phyloP scores from a whole-genome alignment of 805 yeast species.

The Monosporozyma aerobia region DNA sequence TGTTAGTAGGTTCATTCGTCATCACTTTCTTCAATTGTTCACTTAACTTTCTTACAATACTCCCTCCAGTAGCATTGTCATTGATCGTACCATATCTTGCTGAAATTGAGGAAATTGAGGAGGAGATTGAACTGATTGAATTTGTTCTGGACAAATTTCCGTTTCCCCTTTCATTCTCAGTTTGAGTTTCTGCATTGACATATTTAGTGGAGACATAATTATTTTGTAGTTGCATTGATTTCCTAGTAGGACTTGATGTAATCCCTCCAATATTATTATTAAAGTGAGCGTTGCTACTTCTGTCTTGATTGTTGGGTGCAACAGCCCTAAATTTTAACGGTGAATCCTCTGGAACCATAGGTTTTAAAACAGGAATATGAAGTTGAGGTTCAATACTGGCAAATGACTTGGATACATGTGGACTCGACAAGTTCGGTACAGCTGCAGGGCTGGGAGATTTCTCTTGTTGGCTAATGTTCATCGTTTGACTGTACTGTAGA shows the following conservation, averaged over 20 bases:
- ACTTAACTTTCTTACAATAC: conserved; percentile 12
- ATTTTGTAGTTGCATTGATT: background rate
- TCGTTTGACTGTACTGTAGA: background rate
- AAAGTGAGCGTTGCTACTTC: background rate
- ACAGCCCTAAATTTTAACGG: background rate
- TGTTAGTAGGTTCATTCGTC: conserved; percentile 14
- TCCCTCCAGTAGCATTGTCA: conserved; percentile 14
- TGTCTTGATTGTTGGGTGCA: background rate
- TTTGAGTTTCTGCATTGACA: conserved; percentile 15
- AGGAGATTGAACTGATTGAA: background rate
- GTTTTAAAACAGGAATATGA: background rate
- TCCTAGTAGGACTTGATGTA: background rate
- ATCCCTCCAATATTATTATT: background rate
- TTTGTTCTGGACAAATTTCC: background rate
- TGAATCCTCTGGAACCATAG: background rate
- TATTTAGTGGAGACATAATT: background rate
- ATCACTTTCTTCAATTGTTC: conserved; percentile 13
- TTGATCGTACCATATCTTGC: conserved; percentile 4
- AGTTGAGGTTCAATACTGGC: background rate
- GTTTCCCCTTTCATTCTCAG: conserved; percentile 5
- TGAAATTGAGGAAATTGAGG: background rate
- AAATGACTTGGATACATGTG: conserved; percentile 1
- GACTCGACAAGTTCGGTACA: background rate
- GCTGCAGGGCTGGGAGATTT: background rate
- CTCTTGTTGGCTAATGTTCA: background rate